Conservation (phyloP, 2,329 filamentous ascomycete genomes). For the Fusarium gaditjirri region DNA sequence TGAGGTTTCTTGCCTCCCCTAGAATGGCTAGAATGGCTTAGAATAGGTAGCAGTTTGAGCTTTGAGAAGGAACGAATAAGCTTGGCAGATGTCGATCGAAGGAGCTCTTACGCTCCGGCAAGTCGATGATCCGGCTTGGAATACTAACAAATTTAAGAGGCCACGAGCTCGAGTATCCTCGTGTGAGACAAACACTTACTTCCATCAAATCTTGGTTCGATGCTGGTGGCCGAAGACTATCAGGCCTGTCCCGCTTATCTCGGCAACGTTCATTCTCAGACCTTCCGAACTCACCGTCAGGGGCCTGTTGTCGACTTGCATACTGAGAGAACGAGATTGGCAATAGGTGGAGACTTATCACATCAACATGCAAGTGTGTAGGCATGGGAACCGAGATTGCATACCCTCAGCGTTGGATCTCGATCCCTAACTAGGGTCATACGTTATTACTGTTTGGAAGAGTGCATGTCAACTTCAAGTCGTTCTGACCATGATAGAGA, state of each 20-base stretch:
- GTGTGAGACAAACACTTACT: conserved; percentile 1
- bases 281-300: background rate
- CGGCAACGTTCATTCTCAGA: background rate
- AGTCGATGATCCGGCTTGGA: conserved; percentile 41
- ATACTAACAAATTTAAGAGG: background rate
- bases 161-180: background rate
- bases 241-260: conserved; percentile 14
- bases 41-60: background rate
- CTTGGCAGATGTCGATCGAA: conserved; percentile 38
- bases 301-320: background rate
- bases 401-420: background rate
- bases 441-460: background rate
- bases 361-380: background rate
- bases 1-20: too few species aligned
- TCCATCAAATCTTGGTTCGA: background rate
- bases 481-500: background rate
- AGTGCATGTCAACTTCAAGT: background rate
- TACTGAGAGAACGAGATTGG: background rate
- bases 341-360: background rate
- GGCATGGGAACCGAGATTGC: background rate
- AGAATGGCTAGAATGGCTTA: too few species aligned
- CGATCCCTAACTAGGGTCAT: background rate
- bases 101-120: conserved; percentile 19
- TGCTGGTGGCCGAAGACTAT: conserved; percentile 20
- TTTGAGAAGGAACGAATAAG: conserved; percentile 13